These are phyloP conservation scores for Penicillium coprophilum DNA, from an alignment of 495 filamentous ascomycete species.

Conservation along the genomic window DNA sequence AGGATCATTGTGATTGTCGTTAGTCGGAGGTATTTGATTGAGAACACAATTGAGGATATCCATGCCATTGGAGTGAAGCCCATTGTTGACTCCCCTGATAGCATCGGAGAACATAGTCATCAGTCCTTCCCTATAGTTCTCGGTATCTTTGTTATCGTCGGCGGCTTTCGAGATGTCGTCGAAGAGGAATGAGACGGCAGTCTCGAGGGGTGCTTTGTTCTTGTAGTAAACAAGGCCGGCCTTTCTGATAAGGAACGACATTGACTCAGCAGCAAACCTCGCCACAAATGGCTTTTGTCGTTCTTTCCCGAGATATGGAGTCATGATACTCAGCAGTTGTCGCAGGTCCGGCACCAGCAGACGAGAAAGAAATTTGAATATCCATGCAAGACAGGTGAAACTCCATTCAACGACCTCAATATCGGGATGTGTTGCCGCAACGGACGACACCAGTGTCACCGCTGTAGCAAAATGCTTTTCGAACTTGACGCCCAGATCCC, in stretches of 20 bases:
- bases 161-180: slow-evolving; percentile 59
- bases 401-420: slow-evolving; percentile 93
- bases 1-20: slow-evolving; percentile 45
- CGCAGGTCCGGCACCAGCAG: slow-evolving; percentile 81
- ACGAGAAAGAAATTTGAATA: slow-evolving; percentile 93
- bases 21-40: slow-evolving; percentile 46
- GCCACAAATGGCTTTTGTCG: slow-evolving; percentile 80
- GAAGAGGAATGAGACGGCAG: slow-evolving; percentile 66
- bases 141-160: slow-evolving; percentile 49
- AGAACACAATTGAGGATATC: slow-evolving; percentile 68
- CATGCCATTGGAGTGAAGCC: slow-evolving; percentile 75
- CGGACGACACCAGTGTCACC: slow-evolving; percentile 63
- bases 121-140: slow-evolving; percentile 73
- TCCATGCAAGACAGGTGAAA: slow-evolving; percentile 89
- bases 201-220: slow-evolving; percentile 62
- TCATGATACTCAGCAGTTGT: slow-evolving; percentile 77
- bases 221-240: slow-evolving; percentile 72
- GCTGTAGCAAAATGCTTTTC: slow-evolving; percentile 78
- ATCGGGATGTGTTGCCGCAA: slow-evolving; percentile 62
- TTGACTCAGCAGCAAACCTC: slow-evolving; percentile 88
- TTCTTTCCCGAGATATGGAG: slow-evolving; percentile 80
- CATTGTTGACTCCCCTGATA: slow-evolving; percentile 76
- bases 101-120: slow-evolving; percentile 90
- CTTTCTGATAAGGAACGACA: slow-evolving; percentile 91
- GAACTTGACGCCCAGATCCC: slow-evolving; percentile 84